Evolutionary conservation across 805 yeast species (phyloP).

Genomic region (Yarrowia yakushimensis): DNA sequence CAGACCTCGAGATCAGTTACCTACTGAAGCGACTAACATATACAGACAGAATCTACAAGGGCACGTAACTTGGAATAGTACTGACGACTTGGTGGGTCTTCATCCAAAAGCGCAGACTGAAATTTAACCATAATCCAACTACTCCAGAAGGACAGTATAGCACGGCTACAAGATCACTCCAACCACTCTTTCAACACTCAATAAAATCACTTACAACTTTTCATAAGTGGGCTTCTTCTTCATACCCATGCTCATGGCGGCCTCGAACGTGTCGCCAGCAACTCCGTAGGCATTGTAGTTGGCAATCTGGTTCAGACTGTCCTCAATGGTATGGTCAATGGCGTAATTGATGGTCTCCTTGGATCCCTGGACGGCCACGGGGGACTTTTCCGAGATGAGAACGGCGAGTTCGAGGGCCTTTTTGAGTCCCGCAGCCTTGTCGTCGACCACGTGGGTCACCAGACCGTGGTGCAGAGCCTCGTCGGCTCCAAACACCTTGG

Average conservation of each 20-base stretch:
- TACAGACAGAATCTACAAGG: too few species aligned
- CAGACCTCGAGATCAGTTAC: too few species aligned
- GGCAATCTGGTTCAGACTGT: conserved; percentile 54
- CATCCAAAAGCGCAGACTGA: too few species aligned
- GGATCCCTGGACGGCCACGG: conserved; percentile 64
- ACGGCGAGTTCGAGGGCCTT: conserved; percentile 51
- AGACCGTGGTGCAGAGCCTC: conserved; percentile 58
- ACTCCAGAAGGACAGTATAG: too few species aligned
- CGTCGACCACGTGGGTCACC: conserved; percentile 45
- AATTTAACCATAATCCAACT: too few species aligned
- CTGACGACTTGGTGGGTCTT: too few species aligned
- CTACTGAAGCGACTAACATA: too few species aligned
- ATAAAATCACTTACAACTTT: conserved; percentile 30
- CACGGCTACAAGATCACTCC: too few species aligned
- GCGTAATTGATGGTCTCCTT: conserved; percentile 52
- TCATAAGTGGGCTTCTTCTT: conserved; percentile 35
- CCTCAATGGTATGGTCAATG: conserved; percentile 40
- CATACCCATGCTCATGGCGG: conserved; percentile 34
- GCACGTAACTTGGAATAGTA: too few species aligned
- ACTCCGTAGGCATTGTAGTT: conserved; percentile 47
- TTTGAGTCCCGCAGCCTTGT: conserved; percentile 48
- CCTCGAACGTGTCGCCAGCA: conserved; percentile 36
- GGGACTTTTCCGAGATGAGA: conserved; percentile 46
- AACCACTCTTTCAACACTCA: too few species aligned
- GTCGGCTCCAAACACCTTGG: conserved; percentile 50